Evolutionary conservation across 352 stramenopile species (phyloP).

Genomic region (Globisporangium nagaii): DNA sequence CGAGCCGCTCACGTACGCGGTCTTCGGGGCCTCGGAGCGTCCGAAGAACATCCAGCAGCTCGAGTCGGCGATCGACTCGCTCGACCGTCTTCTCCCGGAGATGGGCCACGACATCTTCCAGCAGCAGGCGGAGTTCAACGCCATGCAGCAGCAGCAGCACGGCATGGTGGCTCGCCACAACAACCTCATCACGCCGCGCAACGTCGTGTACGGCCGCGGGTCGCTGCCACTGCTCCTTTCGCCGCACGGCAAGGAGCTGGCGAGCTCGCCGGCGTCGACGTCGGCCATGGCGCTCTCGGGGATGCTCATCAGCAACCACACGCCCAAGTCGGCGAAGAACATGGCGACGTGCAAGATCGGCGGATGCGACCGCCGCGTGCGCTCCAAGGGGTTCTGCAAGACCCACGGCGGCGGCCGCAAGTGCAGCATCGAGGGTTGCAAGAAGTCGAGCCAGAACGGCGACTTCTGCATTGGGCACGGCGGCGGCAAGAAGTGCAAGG

Average conservation of each 20-base stretch:
- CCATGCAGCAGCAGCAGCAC: constrained; percentile 1
- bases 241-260: constrained; percentile 29
- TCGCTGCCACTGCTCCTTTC: constrained; percentile 31
- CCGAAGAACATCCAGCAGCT: constrained; percentile 58
- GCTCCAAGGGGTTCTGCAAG: constrained; percentile 85
- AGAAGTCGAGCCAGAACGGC: constrained; percentile 83
- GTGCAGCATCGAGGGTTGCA: constrained; percentile 81
- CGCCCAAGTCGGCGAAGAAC: constrained; percentile 45
- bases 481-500: constrained; percentile 84
- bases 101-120: constrained; percentile 64
- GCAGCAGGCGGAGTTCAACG: constrained; percentile 8
- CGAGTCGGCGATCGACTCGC: constrained; percentile 67
- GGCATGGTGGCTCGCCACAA: constrained; percentile 12
- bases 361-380: constrained; percentile 56
- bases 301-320: constrained; percentile 19
- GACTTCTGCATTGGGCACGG: constrained; percentile 86
- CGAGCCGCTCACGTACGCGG: constrained; percentile 57
- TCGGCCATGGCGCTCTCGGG: constrained; percentile 25
- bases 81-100: constrained; percentile 62
- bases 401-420: constrained; percentile 78
- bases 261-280: constrained; percentile 15
- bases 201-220: constrained; percentile 21
- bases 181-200: constrained; percentile 26
- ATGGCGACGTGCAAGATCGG: constrained; percentile 60
- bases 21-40: constrained; percentile 35